Percentiles rank a stretch among this genome's conserved stretches.
Conservation (phyloP, 139 green algal genomes). For the Trebouxia sp. region DNA sequence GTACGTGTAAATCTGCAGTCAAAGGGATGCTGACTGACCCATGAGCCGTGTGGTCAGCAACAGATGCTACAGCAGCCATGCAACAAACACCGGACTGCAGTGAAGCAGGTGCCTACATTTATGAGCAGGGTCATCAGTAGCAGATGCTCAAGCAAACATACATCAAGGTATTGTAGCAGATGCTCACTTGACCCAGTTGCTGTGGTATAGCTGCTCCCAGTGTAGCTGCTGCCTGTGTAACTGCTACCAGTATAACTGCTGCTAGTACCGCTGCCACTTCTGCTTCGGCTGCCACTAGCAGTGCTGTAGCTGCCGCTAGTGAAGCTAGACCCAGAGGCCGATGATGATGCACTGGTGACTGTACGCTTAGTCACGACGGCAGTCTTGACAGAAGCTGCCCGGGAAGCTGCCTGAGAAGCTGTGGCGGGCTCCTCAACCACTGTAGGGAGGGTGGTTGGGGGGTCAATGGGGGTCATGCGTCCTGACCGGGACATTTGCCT, state of each 20-base stretch:
- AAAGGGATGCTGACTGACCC: no score
- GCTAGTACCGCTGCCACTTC: neutral
- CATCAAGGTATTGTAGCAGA: no score
- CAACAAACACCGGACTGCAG: no score
- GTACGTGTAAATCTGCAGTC: no score
- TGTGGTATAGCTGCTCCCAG: neutral
- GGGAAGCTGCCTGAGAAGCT: no score
- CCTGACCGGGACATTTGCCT: constrained; percentile 4
- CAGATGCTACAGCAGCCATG: no score
- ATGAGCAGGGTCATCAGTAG: neutral
- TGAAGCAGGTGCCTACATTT: no score
- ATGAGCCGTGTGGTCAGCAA: no score
- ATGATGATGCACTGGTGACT: neutral
- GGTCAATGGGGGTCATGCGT: neutral
- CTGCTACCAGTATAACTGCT: constrained; percentile 9
- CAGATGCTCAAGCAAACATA: no score
- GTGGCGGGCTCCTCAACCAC: no score
- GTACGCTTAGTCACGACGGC: neutral
- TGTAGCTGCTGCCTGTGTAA: neutral
- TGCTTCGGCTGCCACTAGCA: neutral
- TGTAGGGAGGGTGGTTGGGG: neutral
- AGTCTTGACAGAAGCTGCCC: no score
- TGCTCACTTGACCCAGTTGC: neutral
- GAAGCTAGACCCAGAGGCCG: neutral
- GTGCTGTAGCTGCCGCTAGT: neutral